Evolutionary conservation across 768 basidiomycete species (phyloP), one percentile per base, ranked within the genome.

Genomic region (Naganishia vaughanmartiniae): DNA sequence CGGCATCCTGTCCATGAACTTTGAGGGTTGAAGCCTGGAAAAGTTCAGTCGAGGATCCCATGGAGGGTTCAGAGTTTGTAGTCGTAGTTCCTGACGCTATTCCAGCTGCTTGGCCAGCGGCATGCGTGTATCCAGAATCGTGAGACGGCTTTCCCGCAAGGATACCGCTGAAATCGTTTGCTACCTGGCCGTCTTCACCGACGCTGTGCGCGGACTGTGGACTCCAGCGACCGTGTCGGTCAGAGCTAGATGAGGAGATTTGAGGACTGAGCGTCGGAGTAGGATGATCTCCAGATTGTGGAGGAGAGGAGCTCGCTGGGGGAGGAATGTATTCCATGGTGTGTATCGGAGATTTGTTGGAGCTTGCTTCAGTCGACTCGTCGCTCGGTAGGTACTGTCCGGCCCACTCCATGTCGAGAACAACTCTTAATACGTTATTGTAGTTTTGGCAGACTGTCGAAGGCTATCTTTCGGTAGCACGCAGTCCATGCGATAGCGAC

Each of bases 21-120:
- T 68, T 72, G 46, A 54, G n/a, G 4, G 54, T 55, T 12, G 34
- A 48, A 12, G 55, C 45, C 4, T 67, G 71, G 46, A 72, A 72
- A n/a, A 72, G 34, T 14, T 65, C 70, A 31, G 66, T 46, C 31
- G 66, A 60, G 21, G 68, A 56, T 14, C 24, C 24, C 42, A 58
- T 60, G 2, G 68, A 58, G 4, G 54, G 51, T 4, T 39, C 45
- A 19, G 57, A 58, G 15, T 15, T 58, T n/a, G 42, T 39, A n/a
- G 60, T 45, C 9, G 60, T 63, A 9, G 57, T 36, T 9, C 57
- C 57, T 19, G 39, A 42, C 39, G 24, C 2, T 14, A 51, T 26
- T n/a, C 48, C 48, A n/a, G 21, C 46, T 15, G 36, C 28, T 10
- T 42, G 60, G 15, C 39, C 14, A 30, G 24, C 42, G 12, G 39